Percentiles rank a stretch among this genome's conserved stretches.
These are phyloP conservation scores for Guadua angustifolia DNA, from an alignment of 176 grass and related monocot genomes.

Conservation along the genomic window DNA sequence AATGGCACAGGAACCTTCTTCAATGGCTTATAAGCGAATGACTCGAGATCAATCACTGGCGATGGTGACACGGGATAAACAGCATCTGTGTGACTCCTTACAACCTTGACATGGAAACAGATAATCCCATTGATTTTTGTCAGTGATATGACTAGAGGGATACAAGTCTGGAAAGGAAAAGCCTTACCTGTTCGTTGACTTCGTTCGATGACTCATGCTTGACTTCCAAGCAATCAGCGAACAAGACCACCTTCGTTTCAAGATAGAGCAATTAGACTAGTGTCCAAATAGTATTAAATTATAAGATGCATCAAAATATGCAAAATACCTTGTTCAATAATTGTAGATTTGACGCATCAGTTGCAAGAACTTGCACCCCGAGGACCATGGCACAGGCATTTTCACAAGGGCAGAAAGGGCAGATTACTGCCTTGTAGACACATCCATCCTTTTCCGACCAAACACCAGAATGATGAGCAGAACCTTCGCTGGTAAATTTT, in stretches of 20 bases:
- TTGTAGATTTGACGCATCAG: constrained; percentile 64
- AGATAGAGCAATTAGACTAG: constrained; percentile 22
- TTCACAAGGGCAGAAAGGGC: constrained; percentile 58
- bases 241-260: constrained; percentile 72
- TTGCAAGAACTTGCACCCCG: constrained; percentile 77
- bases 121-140: constrained; percentile 21
- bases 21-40: constrained; percentile 54
- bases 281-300: constrained; percentile 14
- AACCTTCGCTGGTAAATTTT: constrained; percentile 31
- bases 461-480: constrained; percentile 44
- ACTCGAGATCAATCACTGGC: constrained; percentile 50
- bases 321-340: constrained; percentile 66
- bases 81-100: neutral
- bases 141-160: neutral
- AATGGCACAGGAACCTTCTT: constrained; percentile 40
- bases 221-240: constrained; percentile 67
- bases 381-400: constrained; percentile 41
- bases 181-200: constrained; percentile 61
- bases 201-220: constrained; percentile 49
- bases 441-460: constrained; percentile 92
- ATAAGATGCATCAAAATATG: constrained; percentile 16
- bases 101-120: constrained; percentile 44
- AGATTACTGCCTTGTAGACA: constrained; percentile 67
- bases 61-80: neutral
- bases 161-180: constrained; percentile 8